phyloP scores from a whole-genome alignment of 1,139 yeast genomes.

The Pichia sp. region DNA sequence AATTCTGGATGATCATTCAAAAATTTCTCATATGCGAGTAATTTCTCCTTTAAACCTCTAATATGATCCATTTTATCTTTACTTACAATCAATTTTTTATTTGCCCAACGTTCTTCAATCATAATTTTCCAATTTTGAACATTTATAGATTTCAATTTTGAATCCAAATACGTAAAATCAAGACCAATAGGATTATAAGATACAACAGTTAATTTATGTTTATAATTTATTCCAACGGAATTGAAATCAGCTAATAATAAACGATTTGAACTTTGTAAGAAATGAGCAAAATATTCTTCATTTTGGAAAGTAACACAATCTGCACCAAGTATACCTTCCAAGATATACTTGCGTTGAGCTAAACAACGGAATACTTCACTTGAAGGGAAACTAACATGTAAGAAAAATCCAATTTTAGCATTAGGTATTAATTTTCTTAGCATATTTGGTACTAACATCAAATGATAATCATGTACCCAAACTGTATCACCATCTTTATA shows the following conservation, averaged over 20 bases:
- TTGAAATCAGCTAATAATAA: conserved; percentile 76
- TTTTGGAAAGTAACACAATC: conserved; percentile 86
- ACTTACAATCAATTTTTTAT: conserved; percentile 66
- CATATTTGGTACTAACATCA: conserved; percentile 81
- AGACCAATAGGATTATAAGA: conserved; percentile 80
- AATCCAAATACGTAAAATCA: conserved; percentile 55
- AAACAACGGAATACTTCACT: conserved; percentile 92
- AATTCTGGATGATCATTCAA: conserved; percentile 63
- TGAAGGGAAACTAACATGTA: conserved; percentile 93
- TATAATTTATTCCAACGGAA: conserved; percentile 63
- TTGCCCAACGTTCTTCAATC: conserved; percentile 73
- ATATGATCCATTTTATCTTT: conserved; percentile 84
- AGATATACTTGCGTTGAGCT: conserved; percentile 72
- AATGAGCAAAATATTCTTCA: conserved; percentile 88
- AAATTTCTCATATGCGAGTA: conserved; percentile 80
- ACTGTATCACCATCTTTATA: conserved; percentile 66
- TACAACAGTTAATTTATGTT: conserved; percentile 60
- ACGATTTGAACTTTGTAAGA: conserved; percentile 82
- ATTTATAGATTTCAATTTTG: conserved; percentile 39
- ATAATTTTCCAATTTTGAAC: conserved; percentile 65
- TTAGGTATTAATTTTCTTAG: conserved; percentile 66
- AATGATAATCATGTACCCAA: conserved; percentile 94
- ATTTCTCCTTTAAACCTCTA: conserved; percentile 82
- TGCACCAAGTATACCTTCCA: conserved; percentile 85
- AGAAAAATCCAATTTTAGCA: conserved; percentile 85